Evolutionary conservation across 2,329 filamentous ascomycete genomes (phyloP), one percentile per base, ranked within the genome.

Genomic region (Neurospora crassa): DNA sequence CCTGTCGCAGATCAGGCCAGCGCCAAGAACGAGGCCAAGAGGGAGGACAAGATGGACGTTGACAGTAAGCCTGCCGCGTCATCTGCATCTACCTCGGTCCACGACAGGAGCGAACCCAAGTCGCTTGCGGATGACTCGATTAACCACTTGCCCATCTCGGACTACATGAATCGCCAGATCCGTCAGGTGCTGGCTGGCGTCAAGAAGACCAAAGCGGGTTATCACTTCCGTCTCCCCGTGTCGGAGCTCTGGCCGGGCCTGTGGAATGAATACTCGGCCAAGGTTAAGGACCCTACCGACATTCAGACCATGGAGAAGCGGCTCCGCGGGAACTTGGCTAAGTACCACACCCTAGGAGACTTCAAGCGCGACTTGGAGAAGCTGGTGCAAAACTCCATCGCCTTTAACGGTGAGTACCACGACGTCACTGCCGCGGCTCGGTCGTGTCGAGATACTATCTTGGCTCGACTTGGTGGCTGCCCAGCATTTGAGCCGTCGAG

Each of bases 121-220:
- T 79, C 79, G 29, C 81, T 86, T 78, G 79, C 79, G 20, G 83
- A 87, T 70, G 68, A 79, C 0, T 80, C 82, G 3, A 81, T 83
- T 0, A 82, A 85, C 75, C 79, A 80, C 69, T 81, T 84, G 68
- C 79, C 83, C 1, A 86, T 93, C 70, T 90, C 90, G 1, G 76
- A 82, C 0, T 84, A 85, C 70, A 89, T 92, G 75, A 85, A 84
- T 71, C 87, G 87, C 69, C 90, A 89, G 75, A 84, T 92, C 63
- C 82, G 90, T 42, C 88, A 89, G 73, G 85, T 90, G 41, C 82
- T 95, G 69, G 90, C 89, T 41, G 90, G 91, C 69, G 85, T 95
- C 71, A 97, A 96, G 83, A 96, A 97, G 81, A 94, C 93, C 67
- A 93, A 95, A 79, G 89, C 90, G 72, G 92, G 95, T 1, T 82